Base-by-base conservation (phyloP, 306 rosid genomes). In the Vachellia collinsii region DNA sequence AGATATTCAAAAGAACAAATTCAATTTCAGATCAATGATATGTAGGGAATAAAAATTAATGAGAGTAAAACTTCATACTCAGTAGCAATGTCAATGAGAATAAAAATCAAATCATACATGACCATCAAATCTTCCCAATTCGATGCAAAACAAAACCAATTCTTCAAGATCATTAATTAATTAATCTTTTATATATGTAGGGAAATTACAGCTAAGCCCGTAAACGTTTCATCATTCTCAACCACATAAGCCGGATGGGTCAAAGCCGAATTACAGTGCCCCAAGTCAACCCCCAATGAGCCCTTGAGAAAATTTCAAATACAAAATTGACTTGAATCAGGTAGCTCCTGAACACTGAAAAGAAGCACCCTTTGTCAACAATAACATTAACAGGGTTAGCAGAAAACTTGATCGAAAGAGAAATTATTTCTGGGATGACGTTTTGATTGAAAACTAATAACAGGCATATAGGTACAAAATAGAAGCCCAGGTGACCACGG, bases 41-140 rank as follows among this genome's bases (percentile, higher is more conserved):
- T 50, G 56, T 16, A 50, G 19, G 6, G 20, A 3, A 50, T 50
- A 50, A 50, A 16, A 16, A 50, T 50, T 7, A 50, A 50, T 50
- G 8, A 50, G 56, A 12, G 14, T 50, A 50, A 50, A 50, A 50
- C 56, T 50, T 16, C 61, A 2, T 54, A 17, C 48, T 62, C 44
- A 56, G 58, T 47, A 79, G 82, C 42, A 17, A 54, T 74, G 58
- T 47, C 38, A 29, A 75, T 46, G 83, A 65, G 36, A 72, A 77
- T 63, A 54, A 22, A 17, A 67, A 77, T 20, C 50, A 84, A 58
- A 75, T 54, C 72, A 61, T 29, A 72, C 50, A 77, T 48, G 73
- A 70, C 22, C 58, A 66, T 78, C 80, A 78, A 83, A 70, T 83
- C 82, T 77, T 73, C 70, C 72, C 36, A 9, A 73, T 37, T 77